Evolutionary conservation across 2,329 filamentous ascomycete species (phyloP).

Genomic region (Aspergillus transmontanensis): DNA sequence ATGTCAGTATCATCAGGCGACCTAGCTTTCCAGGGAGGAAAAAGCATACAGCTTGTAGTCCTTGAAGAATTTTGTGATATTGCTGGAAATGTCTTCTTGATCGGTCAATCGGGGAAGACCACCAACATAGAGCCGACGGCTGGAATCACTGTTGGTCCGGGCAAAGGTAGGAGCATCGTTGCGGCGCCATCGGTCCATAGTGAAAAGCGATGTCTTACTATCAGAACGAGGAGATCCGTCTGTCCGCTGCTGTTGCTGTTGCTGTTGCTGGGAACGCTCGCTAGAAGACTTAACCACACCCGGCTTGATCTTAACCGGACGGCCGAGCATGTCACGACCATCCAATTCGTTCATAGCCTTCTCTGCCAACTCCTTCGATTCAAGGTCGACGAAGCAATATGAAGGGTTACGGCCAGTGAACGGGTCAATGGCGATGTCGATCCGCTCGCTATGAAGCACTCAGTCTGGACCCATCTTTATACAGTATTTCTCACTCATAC

Average conservation of each 20-base stretch:
- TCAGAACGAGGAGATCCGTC: constrained; percentile 25
- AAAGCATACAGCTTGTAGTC: constrained; percentile 45
- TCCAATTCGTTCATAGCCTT: constrained; percentile 60
- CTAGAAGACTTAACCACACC: constrained; percentile 58
- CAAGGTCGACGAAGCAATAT: constrained; percentile 74
- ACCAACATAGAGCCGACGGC: constrained; percentile 51
- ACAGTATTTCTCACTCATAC: constrained; percentile 27
- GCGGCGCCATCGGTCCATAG: constrained; percentile 48
- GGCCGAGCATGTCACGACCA: constrained; percentile 57
- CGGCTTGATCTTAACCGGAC: constrained; percentile 65
- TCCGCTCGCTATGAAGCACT: constrained; percentile 50
- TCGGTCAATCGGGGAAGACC: constrained; percentile 48
- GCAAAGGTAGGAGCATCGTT: constrained; percentile 41
- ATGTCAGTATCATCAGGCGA: constrained; percentile 4
- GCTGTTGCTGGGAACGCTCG: constrained; percentile 29
- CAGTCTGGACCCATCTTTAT: constrained; percentile 19
- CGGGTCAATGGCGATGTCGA: constrained; percentile 70
- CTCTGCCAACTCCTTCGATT: constrained; percentile 58
- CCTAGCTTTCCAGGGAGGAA: background rate
- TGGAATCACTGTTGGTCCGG: constrained; percentile 38
- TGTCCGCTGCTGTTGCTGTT: constrained; percentile 17
- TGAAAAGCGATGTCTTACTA: constrained; percentile 23
- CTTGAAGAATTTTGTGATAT: constrained; percentile 49
- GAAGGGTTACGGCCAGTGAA: constrained; percentile 70
- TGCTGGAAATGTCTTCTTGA: constrained; percentile 44